Evolutionary conservation across 2,329 filamentous ascomycete species (phyloP), one percentile per base, ranked within the genome.

Genomic region (Fusarium irregulare): DNA sequence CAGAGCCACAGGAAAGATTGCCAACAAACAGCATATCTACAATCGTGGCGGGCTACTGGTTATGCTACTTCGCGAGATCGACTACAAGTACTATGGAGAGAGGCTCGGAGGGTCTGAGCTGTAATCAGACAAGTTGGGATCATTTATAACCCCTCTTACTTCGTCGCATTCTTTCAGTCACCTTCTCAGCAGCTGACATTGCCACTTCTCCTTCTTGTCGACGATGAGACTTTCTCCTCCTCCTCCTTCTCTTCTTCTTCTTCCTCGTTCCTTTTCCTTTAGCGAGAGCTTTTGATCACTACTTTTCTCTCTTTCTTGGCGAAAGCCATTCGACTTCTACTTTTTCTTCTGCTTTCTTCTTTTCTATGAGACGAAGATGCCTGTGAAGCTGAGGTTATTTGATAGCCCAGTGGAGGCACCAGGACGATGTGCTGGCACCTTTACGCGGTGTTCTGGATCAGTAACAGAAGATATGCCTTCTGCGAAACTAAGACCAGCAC

Each of bases 21-120:
- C 70, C 14, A 60, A 60, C 18, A 70, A 44, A n/a, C 8, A 56
- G 6, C 13, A 32, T 32, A 16, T 16, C 42, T 4, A 55, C 60
- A 8, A 45, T 34, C 18, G 8, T 21, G n/a, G 64, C 1, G 61
- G 59, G 2, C 20, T 71, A 9, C 44, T 69, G 42, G 59, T 58
- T 9, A 57, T 53, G 57, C 37, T 72, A 7, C 62, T 72, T 30
- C 59, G 62, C 4, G 54, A 71, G 53, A 64, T 72, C 18, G 14
- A 12, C 3, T 11, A 9, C 37, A 21, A 28, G n/a, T 44, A 44
- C 21, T 13, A 32, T 49, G 46, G 48, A 30, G 25, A 14, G 16
- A 30, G 50, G 10, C 50, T 54, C 13, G 40, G 50, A n/a, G 40
- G 40, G 13, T 44, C 25, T 40, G 51, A 55, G 27, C 20, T 32